Base-by-base conservation (phyloP, 176 grass and related monocot species). In the Phragmites australis region DNA sequence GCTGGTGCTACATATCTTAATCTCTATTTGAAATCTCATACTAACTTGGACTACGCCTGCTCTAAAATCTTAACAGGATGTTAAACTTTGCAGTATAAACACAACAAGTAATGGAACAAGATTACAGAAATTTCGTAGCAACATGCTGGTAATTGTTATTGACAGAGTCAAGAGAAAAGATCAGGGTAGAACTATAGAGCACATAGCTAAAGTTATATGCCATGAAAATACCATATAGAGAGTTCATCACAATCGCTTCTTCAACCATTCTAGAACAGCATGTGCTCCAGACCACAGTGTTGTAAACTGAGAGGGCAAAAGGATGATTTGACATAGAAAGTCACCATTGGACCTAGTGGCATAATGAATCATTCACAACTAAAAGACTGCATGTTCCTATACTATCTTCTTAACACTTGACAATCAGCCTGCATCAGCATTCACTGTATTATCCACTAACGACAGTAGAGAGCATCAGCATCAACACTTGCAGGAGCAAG, bases 81-180 rank as follows among this genome's bases (percentile, higher is more conserved):
- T 25, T 44, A 81, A 30, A 16, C 22, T 41, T 27, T 19, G 26
- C 9, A 65, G 34, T 67, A 32, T 75, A 83, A 55, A 55, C 31
- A 75, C 18, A 66, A 44, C 9, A 22, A 52, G n/a, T 42, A 82
- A 66, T 23, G 47, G 32, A 79, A 67, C 17, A 8, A 74, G 21
- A 40, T 8, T n/a, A 57, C 3, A 26, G 2, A 16, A 26, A 42
- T 23, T 23, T 5, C 41, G 46, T 37, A 55, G 66, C 22, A 16
- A 47, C 42, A 47, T 69, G 13, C 14, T 27, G 42, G 1, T 69
- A 23, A 32, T 39, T 19, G 11, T 15, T 40, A 9, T 53, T 53
- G 18, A 40, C 49, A 37, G 49, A 73, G 19, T 40, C 19, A 39
- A 55, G 31, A 74, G 9, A 54, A 37, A 54, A 34, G 19, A 40